Evolutionary conservation across 352 stramenopile genomes (phyloP).

Genomic region (Thalassiosira exigua): DNA sequence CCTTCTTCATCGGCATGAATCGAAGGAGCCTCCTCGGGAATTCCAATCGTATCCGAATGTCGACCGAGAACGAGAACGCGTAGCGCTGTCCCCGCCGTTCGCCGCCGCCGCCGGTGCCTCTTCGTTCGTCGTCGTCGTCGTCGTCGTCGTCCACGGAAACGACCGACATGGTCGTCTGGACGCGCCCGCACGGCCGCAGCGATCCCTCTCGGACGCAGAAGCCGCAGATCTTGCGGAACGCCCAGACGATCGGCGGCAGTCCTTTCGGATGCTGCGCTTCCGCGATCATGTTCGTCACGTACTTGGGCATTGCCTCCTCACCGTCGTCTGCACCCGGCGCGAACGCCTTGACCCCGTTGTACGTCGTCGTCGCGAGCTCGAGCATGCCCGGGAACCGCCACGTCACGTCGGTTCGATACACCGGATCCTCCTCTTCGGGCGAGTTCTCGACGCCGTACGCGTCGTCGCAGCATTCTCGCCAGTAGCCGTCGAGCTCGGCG

Average conservation of each 20-base stretch:
- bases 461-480: not conserved
- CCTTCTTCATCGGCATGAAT: constrained; percentile 1
- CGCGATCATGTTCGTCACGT: constrained; percentile 1
- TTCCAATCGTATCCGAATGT: constrained; percentile 2
- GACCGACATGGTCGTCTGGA: too few relatives aligned
- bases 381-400: not conserved
- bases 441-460: constrained; percentile 5
- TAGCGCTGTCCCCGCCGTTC: not conserved
- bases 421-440: not conserved
- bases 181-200: too few relatives aligned
- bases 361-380: not conserved
- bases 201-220: too few relatives aligned
- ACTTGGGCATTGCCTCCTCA: too few relatives aligned
- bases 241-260: not conserved
- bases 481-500: constrained; percentile 1
- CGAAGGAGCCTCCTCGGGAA: not conserved
- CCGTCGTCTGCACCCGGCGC: too few relatives aligned
- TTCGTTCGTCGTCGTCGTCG: too few relatives aligned
- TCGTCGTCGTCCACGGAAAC: too few relatives aligned
- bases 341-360: constrained; percentile 1
- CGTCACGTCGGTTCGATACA: not conserved
- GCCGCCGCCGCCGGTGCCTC: not conserved
- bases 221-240: too few relatives aligned
- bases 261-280: not conserved
- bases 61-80: not conserved